Evolutionary conservation across 2,329 filamentous ascomycete species (phyloP), one percentile per base, ranked within the genome.

Genomic region (Atkinsonella hypoxylon): DNA sequence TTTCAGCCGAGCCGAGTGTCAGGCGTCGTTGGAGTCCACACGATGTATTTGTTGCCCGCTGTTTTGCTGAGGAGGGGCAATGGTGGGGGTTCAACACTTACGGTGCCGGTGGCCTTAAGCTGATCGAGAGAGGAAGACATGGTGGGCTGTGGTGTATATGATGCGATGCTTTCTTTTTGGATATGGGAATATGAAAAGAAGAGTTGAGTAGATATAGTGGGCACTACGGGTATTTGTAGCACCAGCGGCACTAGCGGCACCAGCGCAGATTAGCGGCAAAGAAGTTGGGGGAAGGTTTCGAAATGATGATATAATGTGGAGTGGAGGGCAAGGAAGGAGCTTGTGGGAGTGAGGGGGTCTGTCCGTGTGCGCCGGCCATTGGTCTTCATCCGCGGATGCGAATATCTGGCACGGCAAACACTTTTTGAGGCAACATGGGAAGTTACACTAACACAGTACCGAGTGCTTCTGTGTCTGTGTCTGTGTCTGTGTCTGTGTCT

Each of bases 61-160:
- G 39, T 18, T 20, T 38, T 42, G 45, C 62, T 38, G 44, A 52
- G 20, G 64, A 64, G 64, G 65, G 64, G 64, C 58, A 58, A 36
- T 54, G 55, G 55, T 57, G 55, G 59, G 26, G 61, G 57, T 58
- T 54, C 50, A 45, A 18, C 45, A 87, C 88, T 73, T 79, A 95
- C 89, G 67, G 93, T 98, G 84, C 93, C 93, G 69, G 85, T 73
- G 77, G 88, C 83, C 81, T 98, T 98, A 71, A 98, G 82, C 77
- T 97, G 90, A 64, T 97, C 93, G 64, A 98, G 86, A 72, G 90
- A 88, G 72, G 76, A 85, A 72, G 88, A 73, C 90, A 96, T 96
- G 59, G 48, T 66, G 57, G 53, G 36, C 30, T 43, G 40, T 48
- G 36, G 18, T 42, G 15, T 46, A 12, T 20, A 13, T 26, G 26